phyloP scores from a whole-genome alignment of 1,139 yeast species.

The Wickerhamiella pararugosa region DNA sequence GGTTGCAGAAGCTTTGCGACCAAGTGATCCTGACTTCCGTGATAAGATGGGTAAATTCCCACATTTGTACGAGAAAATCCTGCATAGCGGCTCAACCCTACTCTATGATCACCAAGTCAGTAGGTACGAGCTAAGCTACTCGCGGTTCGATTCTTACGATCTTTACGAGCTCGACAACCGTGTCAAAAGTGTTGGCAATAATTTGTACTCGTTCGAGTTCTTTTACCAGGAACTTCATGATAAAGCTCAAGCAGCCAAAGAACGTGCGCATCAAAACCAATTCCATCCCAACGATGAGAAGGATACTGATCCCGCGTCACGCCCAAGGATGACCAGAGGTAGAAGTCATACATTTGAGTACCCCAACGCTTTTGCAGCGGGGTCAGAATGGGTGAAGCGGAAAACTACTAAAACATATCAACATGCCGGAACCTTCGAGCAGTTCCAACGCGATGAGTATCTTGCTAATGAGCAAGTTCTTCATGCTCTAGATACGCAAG shows the following conservation, averaged over 20 bases:
- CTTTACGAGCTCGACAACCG: slow-evolving; percentile 4
- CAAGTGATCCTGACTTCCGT: slow-evolving; percentile 13
- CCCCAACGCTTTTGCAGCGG: neutral
- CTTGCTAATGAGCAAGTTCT: slow-evolving; percentile 2
- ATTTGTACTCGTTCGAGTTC: slow-evolving; percentile 12
- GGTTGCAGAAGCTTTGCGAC: slow-evolving; percentile 11
- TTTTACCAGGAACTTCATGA: slow-evolving; percentile 14
- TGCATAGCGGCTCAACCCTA: slow-evolving; percentile 14
- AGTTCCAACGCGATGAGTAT: slow-evolving; percentile 1
- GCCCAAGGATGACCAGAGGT: neutral
- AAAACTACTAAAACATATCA: slow-evolving; percentile 7
- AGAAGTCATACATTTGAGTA: neutral
- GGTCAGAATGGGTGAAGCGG: slow-evolving; percentile 1
- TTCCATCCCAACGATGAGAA: no score
- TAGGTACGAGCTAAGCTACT: slow-evolving; percentile 4
- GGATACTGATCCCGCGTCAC: no score
- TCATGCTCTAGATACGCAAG: slow-evolving; percentile 8
- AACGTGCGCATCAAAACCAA: neutral
- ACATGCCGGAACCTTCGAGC: slow-evolving; percentile 13
- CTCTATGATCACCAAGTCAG: slow-evolving; percentile 14
- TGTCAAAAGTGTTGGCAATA: slow-evolving; percentile 10
- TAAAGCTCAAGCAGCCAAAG: slow-evolving; percentile 3
- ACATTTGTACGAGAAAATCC: slow-evolving; percentile 7
- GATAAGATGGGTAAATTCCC: slow-evolving; percentile 8
- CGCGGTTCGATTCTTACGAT: slow-evolving; percentile 6